Evolutionary conservation across 2,329 filamentous ascomycete genomes (phyloP).

Genomic region (Cercospora beticola): DNA sequence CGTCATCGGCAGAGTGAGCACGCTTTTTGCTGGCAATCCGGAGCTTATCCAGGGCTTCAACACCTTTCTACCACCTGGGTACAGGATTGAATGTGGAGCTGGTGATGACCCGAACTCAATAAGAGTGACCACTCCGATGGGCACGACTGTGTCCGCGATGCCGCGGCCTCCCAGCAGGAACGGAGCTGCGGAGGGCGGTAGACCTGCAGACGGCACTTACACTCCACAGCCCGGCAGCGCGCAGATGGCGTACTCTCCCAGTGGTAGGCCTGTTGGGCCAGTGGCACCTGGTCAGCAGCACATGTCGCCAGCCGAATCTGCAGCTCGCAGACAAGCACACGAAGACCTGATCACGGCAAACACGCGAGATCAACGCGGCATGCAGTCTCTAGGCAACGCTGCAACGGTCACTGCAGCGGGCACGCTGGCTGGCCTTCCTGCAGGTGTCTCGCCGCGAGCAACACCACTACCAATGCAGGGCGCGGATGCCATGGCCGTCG

Average conservation of each 20-base stretch:
- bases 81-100: slow-evolving; percentile 92
- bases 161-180: slow-evolving; percentile 49
- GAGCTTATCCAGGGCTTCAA: slow-evolving; percentile 91
- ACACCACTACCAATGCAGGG: slow-evolving; percentile 56
- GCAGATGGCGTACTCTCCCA: slow-evolving; percentile 46
- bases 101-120: slow-evolving; percentile 95
- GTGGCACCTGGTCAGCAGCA: slow-evolving; percentile 37
- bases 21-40: slow-evolving; percentile 91
- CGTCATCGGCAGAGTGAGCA: slow-evolving; percentile 94
- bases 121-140: slow-evolving; percentile 92
- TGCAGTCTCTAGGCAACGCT: slow-evolving; percentile 65
- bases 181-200: slow-evolving; percentile 26
- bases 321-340: slow-evolving; percentile 33
- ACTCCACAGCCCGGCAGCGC: slow-evolving; percentile 41
- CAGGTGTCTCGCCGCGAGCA: slow-evolving; percentile 52
- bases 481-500: slow-evolving; percentile 53
- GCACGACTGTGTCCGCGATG: slow-evolving; percentile 92
- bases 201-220: slow-evolving; percentile 41
- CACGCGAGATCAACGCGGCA: slow-evolving; percentile 64
- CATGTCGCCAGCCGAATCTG: slow-evolving; percentile 33
- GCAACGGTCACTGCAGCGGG: slow-evolving; percentile 54
- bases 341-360: slow-evolving; percentile 45
- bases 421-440: slow-evolving; percentile 49
- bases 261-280: slow-evolving; percentile 45
- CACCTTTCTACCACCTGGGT: slow-evolving; percentile 90